Percentiles rank a stretch among this genome's conserved stretches.
These are phyloP conservation scores for Phytophthora meadii DNA, from an alignment of 352 stramenopile genomes.

Conservation along the genomic window DNA sequence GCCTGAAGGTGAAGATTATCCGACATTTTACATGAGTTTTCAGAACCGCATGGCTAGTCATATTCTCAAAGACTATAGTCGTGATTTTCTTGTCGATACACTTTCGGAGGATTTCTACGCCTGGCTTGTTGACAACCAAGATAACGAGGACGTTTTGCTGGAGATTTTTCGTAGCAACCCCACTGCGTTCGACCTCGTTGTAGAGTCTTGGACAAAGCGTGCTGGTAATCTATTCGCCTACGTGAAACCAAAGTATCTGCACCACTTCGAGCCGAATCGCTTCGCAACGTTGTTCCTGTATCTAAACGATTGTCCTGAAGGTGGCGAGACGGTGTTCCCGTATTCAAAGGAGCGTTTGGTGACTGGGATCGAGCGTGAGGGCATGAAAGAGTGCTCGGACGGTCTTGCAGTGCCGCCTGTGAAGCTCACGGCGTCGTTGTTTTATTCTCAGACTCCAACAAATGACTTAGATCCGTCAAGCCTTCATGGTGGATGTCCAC, in stretches of 20 bases:
- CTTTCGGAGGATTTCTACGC: slow-evolving; percentile 54
- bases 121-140: slow-evolving; percentile 60
- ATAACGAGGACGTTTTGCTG: slow-evolving; percentile 57
- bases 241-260: slow-evolving; percentile 50
- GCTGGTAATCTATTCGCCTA: slow-evolving; percentile 54
- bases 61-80: slow-evolving; percentile 8
- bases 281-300: slow-evolving; percentile 96
- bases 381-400: too few relatives aligned
- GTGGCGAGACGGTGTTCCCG: slow-evolving; percentile 95
- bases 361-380: slow-evolving; percentile 53
- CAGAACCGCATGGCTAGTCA: slow-evolving; percentile 60
- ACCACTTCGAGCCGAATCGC: slow-evolving; percentile 89
- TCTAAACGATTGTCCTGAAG: slow-evolving; percentile 92
- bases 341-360: slow-evolving; percentile 64
- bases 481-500: slow-evolving; percentile 50
- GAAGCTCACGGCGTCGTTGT: slow-evolving; percentile 76
- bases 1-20: slow-evolving; percentile 55
- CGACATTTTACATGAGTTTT: slow-evolving; percentile 64
- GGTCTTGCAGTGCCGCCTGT: too few relatives aligned
- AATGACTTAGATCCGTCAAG: slow-evolving; percentile 63
- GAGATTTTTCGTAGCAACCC: slow-evolving; percentile 45
- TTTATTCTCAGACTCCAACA: slow-evolving; percentile 75
- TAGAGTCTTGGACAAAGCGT: slow-evolving; percentile 62
- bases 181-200: slow-evolving; percentile 51
- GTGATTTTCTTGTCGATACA: not conserved